These are phyloP conservation scores for Kluyveromyces wickerhamii DNA, from an alignment of 805 yeast genomes.

Conservation along the genomic window DNA sequence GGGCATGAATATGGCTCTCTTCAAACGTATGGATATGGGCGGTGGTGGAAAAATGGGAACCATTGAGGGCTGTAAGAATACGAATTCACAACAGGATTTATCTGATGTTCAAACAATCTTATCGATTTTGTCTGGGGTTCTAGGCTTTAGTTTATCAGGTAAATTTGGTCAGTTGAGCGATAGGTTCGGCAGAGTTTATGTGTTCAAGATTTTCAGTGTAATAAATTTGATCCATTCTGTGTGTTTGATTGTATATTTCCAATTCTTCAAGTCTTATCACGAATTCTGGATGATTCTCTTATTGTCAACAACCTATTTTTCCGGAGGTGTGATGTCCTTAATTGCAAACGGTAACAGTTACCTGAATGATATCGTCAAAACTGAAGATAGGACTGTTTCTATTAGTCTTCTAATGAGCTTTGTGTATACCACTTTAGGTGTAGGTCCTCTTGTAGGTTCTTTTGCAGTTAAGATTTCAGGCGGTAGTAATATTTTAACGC, in stretches of 20 bases:
- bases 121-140: slow-evolving; percentile 35
- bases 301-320: slow-evolving; percentile 38
- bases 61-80: neutral
- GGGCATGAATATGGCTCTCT: too few relatives aligned
- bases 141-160: slow-evolving; percentile 46
- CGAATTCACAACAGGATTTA: slow-evolving; percentile 34
- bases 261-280: slow-evolving; percentile 33
- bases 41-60: neutral
- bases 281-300: slow-evolving; percentile 35
- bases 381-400: slow-evolving; percentile 47
- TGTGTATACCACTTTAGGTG: slow-evolving; percentile 49
- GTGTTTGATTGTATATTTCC: slow-evolving; percentile 15
- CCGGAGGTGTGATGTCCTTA: slow-evolving; percentile 58
- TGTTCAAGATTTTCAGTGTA: slow-evolving; percentile 32
- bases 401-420: slow-evolving; percentile 55
- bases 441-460: slow-evolving; percentile 59
- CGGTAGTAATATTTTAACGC: slow-evolving; percentile 25
- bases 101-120: slow-evolving; percentile 43
- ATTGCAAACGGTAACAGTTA: slow-evolving; percentile 59
- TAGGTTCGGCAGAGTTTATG: slow-evolving; percentile 49
- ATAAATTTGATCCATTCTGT: slow-evolving; percentile 20
- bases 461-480: slow-evolving; percentile 23
- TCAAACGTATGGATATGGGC: slow-evolving; percentile 2
- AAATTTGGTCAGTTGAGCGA: slow-evolving; percentile 60
- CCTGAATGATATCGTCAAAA: slow-evolving; percentile 63